Conservation (phyloP, 805 yeast species). For the Priceomyces medius region DNA sequence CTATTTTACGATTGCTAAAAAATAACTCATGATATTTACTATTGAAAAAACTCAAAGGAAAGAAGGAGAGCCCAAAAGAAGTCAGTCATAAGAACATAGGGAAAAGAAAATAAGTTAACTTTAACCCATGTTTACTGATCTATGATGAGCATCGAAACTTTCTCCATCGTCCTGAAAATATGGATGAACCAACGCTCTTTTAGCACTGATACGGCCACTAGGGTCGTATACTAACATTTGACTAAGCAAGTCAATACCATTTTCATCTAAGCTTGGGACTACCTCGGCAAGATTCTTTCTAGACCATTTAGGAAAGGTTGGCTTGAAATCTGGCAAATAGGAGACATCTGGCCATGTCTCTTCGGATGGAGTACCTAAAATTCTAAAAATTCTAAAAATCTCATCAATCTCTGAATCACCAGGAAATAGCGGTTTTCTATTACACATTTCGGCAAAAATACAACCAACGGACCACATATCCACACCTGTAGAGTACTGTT, state of each 20-base stretch:
- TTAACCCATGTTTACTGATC: conserved; percentile 42
- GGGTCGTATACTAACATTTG: conserved; percentile 88
- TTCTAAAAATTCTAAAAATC: conserved; percentile 86
- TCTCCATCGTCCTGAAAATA: conserved; percentile 64
- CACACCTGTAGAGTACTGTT: conserved; percentile 96
- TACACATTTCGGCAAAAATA: conserved; percentile 96
- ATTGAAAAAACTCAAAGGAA: background rate
- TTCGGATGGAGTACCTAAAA: conserved; percentile 92
- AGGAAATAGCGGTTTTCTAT: conserved; percentile 91
- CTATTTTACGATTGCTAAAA: conserved; percentile 1
- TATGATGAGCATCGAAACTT: conserved; percentile 28
- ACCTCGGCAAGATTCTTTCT: conserved; percentile 66
- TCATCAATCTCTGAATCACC: conserved; percentile 98
- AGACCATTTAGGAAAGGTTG: conserved; percentile 89
- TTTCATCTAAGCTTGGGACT: conserved; percentile 76
- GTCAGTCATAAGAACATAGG: background rate
- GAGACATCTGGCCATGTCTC: conserved; percentile 93
- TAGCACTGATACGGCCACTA: conserved; percentile 88
- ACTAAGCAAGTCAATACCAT: conserved; percentile 81
- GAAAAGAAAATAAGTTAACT: no score
- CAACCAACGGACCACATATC: conserved; percentile 99
- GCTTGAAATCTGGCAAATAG: conserved; percentile 87
- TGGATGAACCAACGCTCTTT: conserved; percentile 86
- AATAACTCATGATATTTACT: conserved; percentile 1
- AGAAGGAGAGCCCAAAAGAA: background rate